These are phyloP conservation scores for Cucurbita moschata DNA, from an alignment of 306 rosid species.

Conservation along the genomic window DNA sequence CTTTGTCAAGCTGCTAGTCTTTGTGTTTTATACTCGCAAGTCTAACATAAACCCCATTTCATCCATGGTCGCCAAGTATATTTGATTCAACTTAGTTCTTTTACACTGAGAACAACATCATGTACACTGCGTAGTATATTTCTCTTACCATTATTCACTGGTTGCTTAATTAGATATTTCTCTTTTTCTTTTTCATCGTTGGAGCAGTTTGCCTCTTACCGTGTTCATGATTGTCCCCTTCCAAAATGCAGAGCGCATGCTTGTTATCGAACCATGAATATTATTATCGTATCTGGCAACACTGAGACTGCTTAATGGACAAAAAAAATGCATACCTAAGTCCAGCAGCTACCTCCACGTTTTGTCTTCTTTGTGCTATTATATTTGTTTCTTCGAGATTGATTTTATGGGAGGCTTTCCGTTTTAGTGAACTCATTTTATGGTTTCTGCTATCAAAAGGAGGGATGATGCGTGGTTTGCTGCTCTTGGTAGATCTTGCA, in stretches of 20 bases:
- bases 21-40: neutral
- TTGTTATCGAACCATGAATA: neutral
- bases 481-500: slow-evolving; percentile 73
- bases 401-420: neutral
- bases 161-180: neutral
- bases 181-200: neutral
- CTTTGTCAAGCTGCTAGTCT: neutral
- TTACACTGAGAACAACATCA: neutral
- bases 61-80: neutral
- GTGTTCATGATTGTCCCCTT: neutral
- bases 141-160: neutral
- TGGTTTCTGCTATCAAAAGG: slow-evolving; percentile 26
- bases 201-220: neutral
- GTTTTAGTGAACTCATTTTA: slow-evolving; percentile 5
- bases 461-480: slow-evolving; percentile 92
- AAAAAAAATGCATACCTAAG: neutral
- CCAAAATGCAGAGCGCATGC: neutral
- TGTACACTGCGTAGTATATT: neutral
- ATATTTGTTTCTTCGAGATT: neutral
- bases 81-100: neutral
- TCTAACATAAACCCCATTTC: neutral
- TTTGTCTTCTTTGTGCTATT: neutral
- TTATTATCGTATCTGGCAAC: neutral
- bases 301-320: neutral
- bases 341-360: neutral